Evolutionary conservation across 1,139 yeast genomes (phyloP), one percentile per base, ranked within the genome.

Genomic region (Candida sojae): DNA sequence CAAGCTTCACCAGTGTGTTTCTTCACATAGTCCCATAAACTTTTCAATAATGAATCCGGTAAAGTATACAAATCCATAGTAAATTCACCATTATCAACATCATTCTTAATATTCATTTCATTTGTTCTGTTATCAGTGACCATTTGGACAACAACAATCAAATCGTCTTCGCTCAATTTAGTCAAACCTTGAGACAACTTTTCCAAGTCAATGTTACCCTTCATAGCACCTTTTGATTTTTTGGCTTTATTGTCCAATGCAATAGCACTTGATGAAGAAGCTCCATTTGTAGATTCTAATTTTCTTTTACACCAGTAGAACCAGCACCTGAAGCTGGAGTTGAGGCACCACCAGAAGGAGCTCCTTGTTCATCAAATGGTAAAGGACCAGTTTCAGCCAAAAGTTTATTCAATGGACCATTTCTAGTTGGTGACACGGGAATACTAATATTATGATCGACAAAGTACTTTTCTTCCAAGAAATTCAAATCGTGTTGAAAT

Each of bases 31-130:
- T 93, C 98, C 96, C 96, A 91, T 68, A 93, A 78, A 77, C 96
- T 88, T 71, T 88, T 90, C 67, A 93, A 80, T 64, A 93, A 77
- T 39, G 90, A 84, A 65, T 92, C 98, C 21, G 99, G 99, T 58
- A 93, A 77, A 39, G 98, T 92, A 67, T 84, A 92, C 60, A 93
- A 78, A 70, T 93, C 99, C 88, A 93, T 90, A 51, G 96, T 92
- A 67, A 93, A 93, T 72, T 93, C 99, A 44, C 99, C 99, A 61
- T 90, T 95, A 55, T 92, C 98, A 45, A 89, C 92, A 64, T 93
- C 97, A 68, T 93, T 93, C 66, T 92, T 91, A 61, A 93, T 88
- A 68, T 88, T 91, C 97, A 93, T 93, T 50, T 93, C 98, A 43
- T 89, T 85, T 13, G 98, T 91, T 67, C 90, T 84, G 70, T 93